These are phyloP conservation scores for Rhinocladiella mackenziei DNA, from an alignment of 2,329 filamentous ascomycete genomes.

Conservation along the genomic window DNA sequence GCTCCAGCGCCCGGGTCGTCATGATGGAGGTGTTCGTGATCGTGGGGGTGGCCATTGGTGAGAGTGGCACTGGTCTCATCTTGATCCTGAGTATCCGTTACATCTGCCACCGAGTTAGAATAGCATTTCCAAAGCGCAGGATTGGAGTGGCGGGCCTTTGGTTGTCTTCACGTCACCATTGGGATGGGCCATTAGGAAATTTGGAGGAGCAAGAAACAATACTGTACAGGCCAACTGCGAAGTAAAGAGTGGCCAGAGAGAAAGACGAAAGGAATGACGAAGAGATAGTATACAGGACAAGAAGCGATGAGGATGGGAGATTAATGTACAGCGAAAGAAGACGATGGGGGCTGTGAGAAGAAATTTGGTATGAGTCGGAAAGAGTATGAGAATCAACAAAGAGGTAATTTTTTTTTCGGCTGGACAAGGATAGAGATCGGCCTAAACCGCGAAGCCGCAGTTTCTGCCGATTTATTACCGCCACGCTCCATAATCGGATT, in stretches of 20 bases:
- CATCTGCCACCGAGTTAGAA: conserved; percentile 17
- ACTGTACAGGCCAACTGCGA: conserved; percentile 20
- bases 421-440: no score
- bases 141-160: conserved; percentile 19
- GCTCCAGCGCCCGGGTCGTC: conserved; percentile 36
- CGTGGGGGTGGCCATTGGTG: conserved; percentile 25
- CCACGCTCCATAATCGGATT: no score
- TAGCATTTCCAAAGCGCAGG: neutral
- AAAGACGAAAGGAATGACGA: conserved; percentile 22
- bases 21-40: conserved; percentile 26
- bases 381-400: no score
- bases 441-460: no score
- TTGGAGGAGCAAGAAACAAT: conserved; percentile 17
- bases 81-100: conserved; percentile 8
- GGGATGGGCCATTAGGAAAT: conserved; percentile 24
- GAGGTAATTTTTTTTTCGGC: no score
- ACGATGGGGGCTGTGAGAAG: neutral
- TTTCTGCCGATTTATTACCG: no score
- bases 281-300: conserved; percentile 27
- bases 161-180: conserved; percentile 30
- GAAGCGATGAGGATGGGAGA: conserved; percentile 4
- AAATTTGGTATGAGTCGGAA: no score
- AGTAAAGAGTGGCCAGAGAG: conserved; percentile 6
- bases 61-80: conserved; percentile 10
- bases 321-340: conserved; percentile 7